Evolutionary conservation across 768 basidiomycete species (phyloP).

Genomic region (Mycena rosella): DNA sequence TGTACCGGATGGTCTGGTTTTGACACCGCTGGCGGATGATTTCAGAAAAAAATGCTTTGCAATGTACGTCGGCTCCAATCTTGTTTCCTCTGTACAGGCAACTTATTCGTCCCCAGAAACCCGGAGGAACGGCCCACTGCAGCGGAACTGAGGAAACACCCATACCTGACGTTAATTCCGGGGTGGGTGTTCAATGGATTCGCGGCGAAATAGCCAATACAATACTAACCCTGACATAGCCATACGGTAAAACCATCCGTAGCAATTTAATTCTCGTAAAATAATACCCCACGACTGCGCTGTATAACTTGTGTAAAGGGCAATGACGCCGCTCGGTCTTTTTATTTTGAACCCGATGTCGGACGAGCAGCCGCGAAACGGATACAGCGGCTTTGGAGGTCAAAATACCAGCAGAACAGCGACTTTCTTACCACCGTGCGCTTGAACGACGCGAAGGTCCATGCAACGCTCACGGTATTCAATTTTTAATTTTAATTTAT

Average conservation of each 20-base stretch:
- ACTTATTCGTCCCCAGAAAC: constrained; percentile 61
- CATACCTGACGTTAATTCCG: constrained; percentile 78
- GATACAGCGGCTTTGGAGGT: constrained; percentile 58
- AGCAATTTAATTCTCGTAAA: no score
- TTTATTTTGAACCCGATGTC: no score
- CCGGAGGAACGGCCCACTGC: constrained; percentile 88
- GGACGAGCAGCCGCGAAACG: constrained; percentile 52
- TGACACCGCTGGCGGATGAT: constrained; percentile 84
- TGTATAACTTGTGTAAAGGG: no score
- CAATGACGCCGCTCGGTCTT: no score
- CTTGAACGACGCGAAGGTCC: constrained; percentile 53
- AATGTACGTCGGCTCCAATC: constrained; percentile 64
- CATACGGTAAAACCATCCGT: no score
- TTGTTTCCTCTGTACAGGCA: constrained; percentile 4
- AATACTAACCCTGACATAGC: constrained; percentile 35
- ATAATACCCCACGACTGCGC: no score
- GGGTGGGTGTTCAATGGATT: constrained; percentile 84
- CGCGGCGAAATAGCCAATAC: constrained; percentile 48
- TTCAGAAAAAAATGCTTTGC: constrained; percentile 93
- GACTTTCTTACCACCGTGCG: constrained; percentile 48
- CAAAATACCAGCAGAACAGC: constrained; percentile 35
- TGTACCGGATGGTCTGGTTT: constrained; percentile 83
- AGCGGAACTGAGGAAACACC: constrained; percentile 82
- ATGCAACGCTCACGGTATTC: constrained; percentile 54
- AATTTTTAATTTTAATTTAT: background rate